Evolutionary conservation across 176 grass and related monocot genomes (phyloP).

Genomic region (Aegilops longissima): DNA sequence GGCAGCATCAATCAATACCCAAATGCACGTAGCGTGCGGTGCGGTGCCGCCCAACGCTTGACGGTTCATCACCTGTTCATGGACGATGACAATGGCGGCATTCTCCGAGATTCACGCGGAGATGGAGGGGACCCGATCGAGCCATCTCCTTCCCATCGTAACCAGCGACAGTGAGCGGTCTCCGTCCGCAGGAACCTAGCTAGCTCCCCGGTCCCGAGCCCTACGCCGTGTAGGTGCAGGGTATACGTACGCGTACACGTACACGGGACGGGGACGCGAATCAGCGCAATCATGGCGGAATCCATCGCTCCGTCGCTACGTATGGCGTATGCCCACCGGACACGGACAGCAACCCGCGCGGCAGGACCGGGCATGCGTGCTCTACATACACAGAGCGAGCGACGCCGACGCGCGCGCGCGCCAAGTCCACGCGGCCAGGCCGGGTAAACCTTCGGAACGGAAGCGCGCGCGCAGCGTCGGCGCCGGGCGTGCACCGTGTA

Average conservation of each 20-base stretch:
- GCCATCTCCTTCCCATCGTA: not conserved
- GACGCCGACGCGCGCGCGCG: not conserved
- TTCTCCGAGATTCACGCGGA: not conserved
- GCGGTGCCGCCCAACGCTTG: no score
- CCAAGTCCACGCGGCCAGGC: no score
- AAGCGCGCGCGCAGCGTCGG: no score
- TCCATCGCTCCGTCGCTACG: slow-evolving; percentile 3
- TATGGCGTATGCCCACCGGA: not conserved
- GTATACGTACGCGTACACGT: not conserved
- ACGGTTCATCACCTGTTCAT: no score
- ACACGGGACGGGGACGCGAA: not conserved
- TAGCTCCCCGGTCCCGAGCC: not conserved
- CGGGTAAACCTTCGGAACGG: no score
- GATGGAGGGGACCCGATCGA: not conserved
- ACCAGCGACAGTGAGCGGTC: not conserved
- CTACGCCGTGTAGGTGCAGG: not conserved
- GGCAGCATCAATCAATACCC: no score
- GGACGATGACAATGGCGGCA: not conserved
- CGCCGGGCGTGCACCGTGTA: no score
- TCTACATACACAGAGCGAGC: not conserved
- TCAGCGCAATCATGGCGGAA: not conserved
- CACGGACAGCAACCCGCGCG: not conserved
- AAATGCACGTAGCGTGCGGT: no score
- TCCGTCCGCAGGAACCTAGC: not conserved
- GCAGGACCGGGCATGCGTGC: not conserved